Evolutionary conservation across 2,329 filamentous ascomycete genomes (phyloP), one percentile per base, ranked within the genome.

Genomic region (Pseudodiploospora longispora): DNA sequence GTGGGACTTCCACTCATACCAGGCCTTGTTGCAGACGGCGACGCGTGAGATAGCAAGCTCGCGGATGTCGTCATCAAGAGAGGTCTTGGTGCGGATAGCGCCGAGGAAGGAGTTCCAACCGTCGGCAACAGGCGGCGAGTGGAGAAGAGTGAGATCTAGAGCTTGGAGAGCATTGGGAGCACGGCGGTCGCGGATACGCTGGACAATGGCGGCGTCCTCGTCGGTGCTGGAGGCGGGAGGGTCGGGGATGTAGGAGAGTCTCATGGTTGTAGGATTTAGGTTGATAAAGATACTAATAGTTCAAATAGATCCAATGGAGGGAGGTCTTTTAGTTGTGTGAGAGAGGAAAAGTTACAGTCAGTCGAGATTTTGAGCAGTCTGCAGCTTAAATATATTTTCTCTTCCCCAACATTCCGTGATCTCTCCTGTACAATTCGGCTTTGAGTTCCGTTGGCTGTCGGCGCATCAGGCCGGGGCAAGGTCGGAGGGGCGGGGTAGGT

Each of bases 1-100:
- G 59, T 95, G 88, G 43, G 87, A 78, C 32, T 69, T 76, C 87
- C 86, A 94, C 63, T 95, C 88, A 63, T 89, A 94, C 80, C 84
- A 87, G 2, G 88, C 88, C 12, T 74, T 65, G 64, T 94, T 95
- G 55, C 87, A 75, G 10, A 84, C 81, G 9, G 88, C 88, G 10
- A 94, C 85, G 40, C 87, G 77, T 56, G 80, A 87, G 54, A 95
- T 90, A 52, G 85, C 83, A 12, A 90, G 71, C 69, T 95, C 87
- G 52, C 85, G 80, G 42, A 88, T 58, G 53, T 76, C 72, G 40
- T 70, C 72, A 4, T 64, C 43, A 5, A 83, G 55, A 4, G 56
- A 59, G 27, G 76, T 76, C 50, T 66, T 65, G 36, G 76, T 79
- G 51, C 80, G 74, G 31, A 83, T 62, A 28, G 78, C 78, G 47